These are phyloP conservation scores for Diplodia sapinea DNA, from an alignment of 2,329 filamentous ascomycete species.

Conservation along the genomic window DNA sequence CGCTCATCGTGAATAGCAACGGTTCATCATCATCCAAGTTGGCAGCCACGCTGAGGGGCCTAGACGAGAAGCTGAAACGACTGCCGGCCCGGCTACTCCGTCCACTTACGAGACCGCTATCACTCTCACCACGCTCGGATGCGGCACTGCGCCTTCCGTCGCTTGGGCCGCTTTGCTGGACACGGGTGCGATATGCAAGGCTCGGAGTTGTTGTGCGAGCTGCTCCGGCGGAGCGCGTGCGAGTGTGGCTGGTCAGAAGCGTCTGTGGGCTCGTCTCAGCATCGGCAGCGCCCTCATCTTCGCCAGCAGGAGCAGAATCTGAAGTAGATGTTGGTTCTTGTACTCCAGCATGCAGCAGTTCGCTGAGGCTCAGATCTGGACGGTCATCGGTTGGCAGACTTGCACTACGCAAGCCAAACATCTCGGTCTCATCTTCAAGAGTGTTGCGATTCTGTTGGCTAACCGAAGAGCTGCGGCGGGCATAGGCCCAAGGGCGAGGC, in stretches of 20 bases:
- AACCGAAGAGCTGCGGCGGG: constrained; percentile 71
- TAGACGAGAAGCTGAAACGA: constrained; percentile 54
- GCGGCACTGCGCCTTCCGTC: constrained; percentile 25
- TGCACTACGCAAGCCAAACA: constrained; percentile 68
- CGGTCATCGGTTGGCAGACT: constrained; percentile 71
- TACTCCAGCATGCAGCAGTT: constrained; percentile 52
- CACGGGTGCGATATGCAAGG: constrained; percentile 27
- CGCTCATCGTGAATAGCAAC: constrained; percentile 74
- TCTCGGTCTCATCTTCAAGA: constrained; percentile 68
- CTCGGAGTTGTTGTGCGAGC: constrained; percentile 18
- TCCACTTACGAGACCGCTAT: constrained; percentile 27
- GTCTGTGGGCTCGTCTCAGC: constrained; percentile 20
- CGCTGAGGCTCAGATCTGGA: constrained; percentile 69
- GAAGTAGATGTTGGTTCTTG: constrained; percentile 10
- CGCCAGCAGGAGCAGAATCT: background rate
- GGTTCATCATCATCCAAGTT: constrained; percentile 69
- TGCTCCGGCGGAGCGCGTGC: constrained; percentile 23
- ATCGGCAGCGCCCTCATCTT: constrained; percentile 4
- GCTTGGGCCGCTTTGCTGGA: constrained; percentile 9
- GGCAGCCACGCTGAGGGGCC: constrained; percentile 36
- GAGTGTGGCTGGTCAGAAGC: constrained; percentile 5
- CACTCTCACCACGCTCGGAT: constrained; percentile 29
- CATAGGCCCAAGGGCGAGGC: constrained; percentile 60
- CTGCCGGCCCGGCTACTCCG: constrained; percentile 29
- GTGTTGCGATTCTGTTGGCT: constrained; percentile 67